Base-by-base conservation (phyloP, 2,329 filamentous ascomycete species). In the Xylaria hypoxylon region DNA sequence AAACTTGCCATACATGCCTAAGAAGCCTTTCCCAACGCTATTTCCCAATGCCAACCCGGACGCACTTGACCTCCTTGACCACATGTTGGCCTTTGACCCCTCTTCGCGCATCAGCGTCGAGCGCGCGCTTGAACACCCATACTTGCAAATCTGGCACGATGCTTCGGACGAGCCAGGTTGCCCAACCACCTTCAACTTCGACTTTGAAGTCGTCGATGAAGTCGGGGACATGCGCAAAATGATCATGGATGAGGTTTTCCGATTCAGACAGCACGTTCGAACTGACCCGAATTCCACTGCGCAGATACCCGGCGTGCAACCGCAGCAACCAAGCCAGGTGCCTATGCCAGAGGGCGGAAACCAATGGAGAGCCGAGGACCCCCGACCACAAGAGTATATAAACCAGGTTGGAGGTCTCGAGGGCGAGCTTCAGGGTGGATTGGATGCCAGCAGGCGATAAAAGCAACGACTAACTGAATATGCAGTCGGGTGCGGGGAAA, bases 91-190 rank as follows among this genome's bases (percentile, higher is more conserved):
- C 22, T 99, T 99, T 79, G 96, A 99, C 78, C 96, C 96, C 0
- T 94, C 93, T 13, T 91, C 91, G 71, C 93, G 96, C 76, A 96
- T 99, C 80, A 93, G 90, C 55, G 96, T 98, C 71, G 96, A 99
- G 81, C 89, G 95, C 76, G 96, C 96, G 19, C 90, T 99, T 64
- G 94, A 98, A 84, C 96, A 99, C 84, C 92, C 92, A 38, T 99
- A 99, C 82, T 87, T 99, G 62, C 89, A 95, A 77, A 97, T 99
- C 83, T 98, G 96, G 96, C 96, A 99, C 83, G 96, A 99, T 75
- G 92, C 94, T 59, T 94, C 92, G 3, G 96, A 99, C 81, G 96
- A 99, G 84, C 96, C 96, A 22, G 88, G 90, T 71, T 98, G 95
- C 83, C 94, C 94, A 0, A 92, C 91, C 17, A 94, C 93, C 19